Conservation (phyloP, 371 early-diverging fungal genomes). For the Mucor lusitanicus region DNA sequence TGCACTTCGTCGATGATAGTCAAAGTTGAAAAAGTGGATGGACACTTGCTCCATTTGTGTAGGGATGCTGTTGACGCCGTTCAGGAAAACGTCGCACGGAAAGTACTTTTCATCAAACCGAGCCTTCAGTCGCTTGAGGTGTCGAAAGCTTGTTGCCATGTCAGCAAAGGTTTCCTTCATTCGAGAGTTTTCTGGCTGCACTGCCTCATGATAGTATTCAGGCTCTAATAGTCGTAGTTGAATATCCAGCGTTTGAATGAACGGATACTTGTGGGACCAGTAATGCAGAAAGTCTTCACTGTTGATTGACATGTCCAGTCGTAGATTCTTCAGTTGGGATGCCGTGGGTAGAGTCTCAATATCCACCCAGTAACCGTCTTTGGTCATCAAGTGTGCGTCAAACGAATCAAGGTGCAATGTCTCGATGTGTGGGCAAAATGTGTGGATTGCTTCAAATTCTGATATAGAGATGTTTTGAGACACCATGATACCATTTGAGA, state of each 20-base stretch:
- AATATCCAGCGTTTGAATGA: slow-evolving; percentile 5
- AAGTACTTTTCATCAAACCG: slow-evolving; percentile 22
- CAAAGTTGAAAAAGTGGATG: slow-evolving; percentile 17
- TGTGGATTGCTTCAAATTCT: slow-evolving; percentile 17
- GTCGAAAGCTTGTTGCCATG: slow-evolving; percentile 10
- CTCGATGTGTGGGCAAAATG: slow-evolving; percentile 5
- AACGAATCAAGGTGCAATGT: background rate
- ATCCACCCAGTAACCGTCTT: background rate
- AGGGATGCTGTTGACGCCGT: background rate
- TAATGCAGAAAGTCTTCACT: slow-evolving; percentile 11
- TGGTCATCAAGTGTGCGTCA: background rate
- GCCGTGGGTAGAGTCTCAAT: slow-evolving; percentile 9
- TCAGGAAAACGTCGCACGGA: slow-evolving; percentile 15
- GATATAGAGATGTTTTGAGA: slow-evolving; percentile 5
- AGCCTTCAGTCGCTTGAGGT: slow-evolving; percentile 4
- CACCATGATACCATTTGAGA: background rate
- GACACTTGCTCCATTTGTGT: background rate
- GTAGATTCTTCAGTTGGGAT: background rate
- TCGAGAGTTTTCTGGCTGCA: slow-evolving; percentile 4
- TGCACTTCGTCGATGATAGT: slow-evolving; percentile 16
- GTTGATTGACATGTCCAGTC: slow-evolving; percentile 9
- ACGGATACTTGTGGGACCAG: slow-evolving; percentile 17
- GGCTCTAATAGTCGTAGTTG: slow-evolving; percentile 11
- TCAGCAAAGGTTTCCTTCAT: slow-evolving; percentile 15
- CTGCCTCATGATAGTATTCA: slow-evolving; percentile 4